Percentiles rank a stretch among this genome's conserved stretches.
Evolutionary conservation across 495 filamentous ascomycete genomes (phyloP).

Genomic region (Penicillium bialowiezense): DNA sequence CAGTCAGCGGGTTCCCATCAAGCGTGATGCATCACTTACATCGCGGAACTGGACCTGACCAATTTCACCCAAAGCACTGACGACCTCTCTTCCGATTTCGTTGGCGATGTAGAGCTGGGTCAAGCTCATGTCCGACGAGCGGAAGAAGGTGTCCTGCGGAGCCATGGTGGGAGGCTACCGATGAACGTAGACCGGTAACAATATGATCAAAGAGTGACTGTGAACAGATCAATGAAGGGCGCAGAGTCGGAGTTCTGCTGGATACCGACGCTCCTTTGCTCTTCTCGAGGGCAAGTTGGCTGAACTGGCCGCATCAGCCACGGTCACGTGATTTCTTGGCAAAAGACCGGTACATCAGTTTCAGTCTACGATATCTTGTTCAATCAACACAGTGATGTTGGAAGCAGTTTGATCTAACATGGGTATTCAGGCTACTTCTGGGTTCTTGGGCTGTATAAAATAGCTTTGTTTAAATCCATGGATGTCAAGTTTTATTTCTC

Average conservation of each 20-base stretch:
- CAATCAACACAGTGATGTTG: too few species aligned
- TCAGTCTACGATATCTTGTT: too few species aligned
- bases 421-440: too few species aligned
- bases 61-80: conserved; percentile 93
- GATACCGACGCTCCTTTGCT: neutral
- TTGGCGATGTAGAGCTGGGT: conserved; percentile 98
- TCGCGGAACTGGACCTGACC: conserved; percentile 95
- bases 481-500: too few species aligned
- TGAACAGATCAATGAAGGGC: conserved; percentile 12
- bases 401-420: too few species aligned
- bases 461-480: too few species aligned
- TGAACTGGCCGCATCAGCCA: conserved; percentile 17
- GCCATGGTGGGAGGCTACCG: conserved; percentile 41
- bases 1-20: neutral
- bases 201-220: conserved; percentile 3
- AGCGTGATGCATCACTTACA: conserved; percentile 53
- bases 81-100: conserved; percentile 96
- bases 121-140: conserved; percentile 99
- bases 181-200: conserved; percentile 17
- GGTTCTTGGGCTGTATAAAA: too few species aligned
- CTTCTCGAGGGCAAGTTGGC: conserved; percentile 14
- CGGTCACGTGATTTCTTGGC: conserved; percentile 14
- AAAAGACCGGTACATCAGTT: too few species aligned
- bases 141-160: conserved; percentile 90
- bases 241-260: conserved; percentile 10